phyloP scores from a whole-genome alignment of 805 yeast genomes.

The Candida fluviatilis region DNA sequence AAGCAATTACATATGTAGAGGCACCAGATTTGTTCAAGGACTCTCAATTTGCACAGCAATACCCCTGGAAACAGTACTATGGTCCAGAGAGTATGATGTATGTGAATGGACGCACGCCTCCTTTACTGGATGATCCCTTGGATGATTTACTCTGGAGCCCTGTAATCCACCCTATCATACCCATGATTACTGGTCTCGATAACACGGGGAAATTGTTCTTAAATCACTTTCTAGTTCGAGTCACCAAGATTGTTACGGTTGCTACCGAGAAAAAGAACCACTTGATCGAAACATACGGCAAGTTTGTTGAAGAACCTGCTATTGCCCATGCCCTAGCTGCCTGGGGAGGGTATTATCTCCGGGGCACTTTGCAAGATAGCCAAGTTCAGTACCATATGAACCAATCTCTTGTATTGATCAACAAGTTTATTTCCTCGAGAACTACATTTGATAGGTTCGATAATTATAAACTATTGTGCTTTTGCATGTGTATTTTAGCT shows the following conservation, averaged over 20 bases:
- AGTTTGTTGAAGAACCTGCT: constrained; percentile 1
- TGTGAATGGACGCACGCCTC: too few relatives aligned
- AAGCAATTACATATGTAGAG: too few relatives aligned
- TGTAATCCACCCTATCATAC: not conserved
- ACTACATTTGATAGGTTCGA: not conserved
- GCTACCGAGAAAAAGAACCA: not conserved
- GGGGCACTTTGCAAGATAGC: not conserved
- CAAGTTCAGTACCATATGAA: constrained; percentile 1
- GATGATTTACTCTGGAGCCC: constrained; percentile 1
- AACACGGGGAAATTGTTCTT: constrained; percentile 2
- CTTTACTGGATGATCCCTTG: not conserved
- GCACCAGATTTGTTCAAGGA: too few relatives aligned
- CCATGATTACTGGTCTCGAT: not conserved
- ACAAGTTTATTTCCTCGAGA: not conserved
- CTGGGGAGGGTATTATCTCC: not conserved
- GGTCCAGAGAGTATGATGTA: too few relatives aligned
- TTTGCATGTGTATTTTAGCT: constrained; percentile 7
- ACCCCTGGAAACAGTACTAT: too few relatives aligned
- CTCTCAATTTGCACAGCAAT: too few relatives aligned
- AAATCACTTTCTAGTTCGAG: constrained; percentile 1
- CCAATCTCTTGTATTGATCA: not conserved
- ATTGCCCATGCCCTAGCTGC: constrained; percentile 2
- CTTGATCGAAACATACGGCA: not conserved
- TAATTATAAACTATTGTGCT: not conserved
- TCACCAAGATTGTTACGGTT: not conserved